Base-by-base conservation (phyloP, 306 rosid genomes). In the Castanea sativa region DNA sequence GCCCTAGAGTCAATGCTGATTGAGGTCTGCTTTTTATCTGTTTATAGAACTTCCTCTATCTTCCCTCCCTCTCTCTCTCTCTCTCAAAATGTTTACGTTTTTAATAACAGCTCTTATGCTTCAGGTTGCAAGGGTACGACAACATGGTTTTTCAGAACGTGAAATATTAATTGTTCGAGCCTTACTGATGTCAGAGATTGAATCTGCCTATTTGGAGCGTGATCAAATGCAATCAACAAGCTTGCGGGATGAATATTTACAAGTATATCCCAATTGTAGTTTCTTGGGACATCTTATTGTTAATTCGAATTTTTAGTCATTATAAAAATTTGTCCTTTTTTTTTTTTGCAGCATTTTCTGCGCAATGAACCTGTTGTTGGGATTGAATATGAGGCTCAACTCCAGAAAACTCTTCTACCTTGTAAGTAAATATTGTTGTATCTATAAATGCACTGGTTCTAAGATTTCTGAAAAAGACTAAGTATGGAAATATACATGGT, bases 151-250 rank as follows among this genome's bases (percentile, higher is more conserved):
- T 86, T 95, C 98, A 71, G 99, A 95, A 68, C 92, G 91, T 49
- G 99, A 95, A 77, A 84, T 92, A 69, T 88, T 92, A 69, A 82
- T 92, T 53, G 99, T 92, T 55, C 91, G 94, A 77, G 89, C 98
- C 6, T 78, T 91, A 38, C 75, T 92, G 79, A 89, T 92, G 94
- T 90, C 98, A 73, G 99, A 94, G 85, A 92, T 95, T 83, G 99
- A 95, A 87, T 95, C 99, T 84, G 91, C 97, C 76, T 94, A 90
- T 88, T 90, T 94, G 91, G 99, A 95, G 81, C 92, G 99, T 21
- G 98, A 92, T 87, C 99, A 95, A 87, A 80, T 95, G 94, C 99
- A 95, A 78, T 91, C 99, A 76, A 91, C 97, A 38, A 92, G 87
- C 86, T 83, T 95, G 81, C 85, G 95, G 75, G 97, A 92, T 77